These are phyloP conservation scores for Jasminum sambac DNA, from an alignment of 257 asterid species.

Conservation along the genomic window DNA sequence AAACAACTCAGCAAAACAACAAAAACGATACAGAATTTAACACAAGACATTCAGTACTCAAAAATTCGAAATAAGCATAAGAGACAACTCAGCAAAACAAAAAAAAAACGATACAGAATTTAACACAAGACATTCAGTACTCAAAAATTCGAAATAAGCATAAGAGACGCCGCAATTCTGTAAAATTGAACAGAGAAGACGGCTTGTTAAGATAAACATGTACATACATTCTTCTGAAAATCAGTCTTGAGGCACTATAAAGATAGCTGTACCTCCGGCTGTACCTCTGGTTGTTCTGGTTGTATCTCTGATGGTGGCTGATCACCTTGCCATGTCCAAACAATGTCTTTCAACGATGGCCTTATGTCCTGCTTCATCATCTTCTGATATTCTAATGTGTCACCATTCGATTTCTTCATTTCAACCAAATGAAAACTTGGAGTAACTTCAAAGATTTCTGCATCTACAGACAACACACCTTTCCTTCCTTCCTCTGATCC, in stretches of 20 bases:
- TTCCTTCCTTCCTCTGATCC: constrained; percentile 59
- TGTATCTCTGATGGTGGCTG: constrained; percentile 29
- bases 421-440: constrained; percentile 66
- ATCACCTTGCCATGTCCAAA: constrained; percentile 80
- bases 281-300: constrained; percentile 22
- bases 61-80: neutral
- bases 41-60: neutral
- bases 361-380: constrained; percentile 56
- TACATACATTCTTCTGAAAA: neutral
- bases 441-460: constrained; percentile 62
- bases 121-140: neutral
- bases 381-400: constrained; percentile 68
- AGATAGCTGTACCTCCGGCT: constrained; percentile 7
- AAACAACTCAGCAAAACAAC: neutral
- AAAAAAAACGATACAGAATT: neutral
- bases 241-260: neutral
- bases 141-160: neutral
- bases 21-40: neutral
- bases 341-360: constrained; percentile 64
- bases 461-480: constrained; percentile 66
- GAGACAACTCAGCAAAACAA: neutral
- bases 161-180: neutral
- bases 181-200: neutral
- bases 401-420: constrained; percentile 66
- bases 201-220: neutral